Percentiles rank a stretch among this genome's conserved stretches.
These are phyloP conservation scores for Boeremia lycopersici DNA, from an alignment of 2,329 filamentous ascomycete genomes.

Conservation along the genomic window DNA sequence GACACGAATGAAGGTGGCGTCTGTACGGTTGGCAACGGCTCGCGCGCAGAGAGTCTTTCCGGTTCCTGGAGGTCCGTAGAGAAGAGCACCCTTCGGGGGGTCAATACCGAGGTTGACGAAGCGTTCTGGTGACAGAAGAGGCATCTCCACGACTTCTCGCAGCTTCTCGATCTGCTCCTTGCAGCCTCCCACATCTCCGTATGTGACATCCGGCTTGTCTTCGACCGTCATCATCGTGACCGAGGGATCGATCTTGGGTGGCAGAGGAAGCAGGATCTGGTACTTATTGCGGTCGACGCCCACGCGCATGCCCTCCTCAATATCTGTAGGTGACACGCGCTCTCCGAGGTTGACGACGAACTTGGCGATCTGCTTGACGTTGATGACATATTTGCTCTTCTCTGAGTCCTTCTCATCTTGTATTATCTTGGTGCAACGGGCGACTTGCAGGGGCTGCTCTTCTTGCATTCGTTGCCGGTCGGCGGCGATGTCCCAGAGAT, in stretches of 20 bases:
- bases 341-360: conserved; percentile 98
- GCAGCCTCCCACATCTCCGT: conserved; percentile 97
- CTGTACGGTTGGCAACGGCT: conserved; percentile 96
- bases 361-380: conserved; percentile 99
- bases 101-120: conserved; percentile 99
- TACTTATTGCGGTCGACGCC: conserved; percentile 99
- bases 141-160: conserved; percentile 98
- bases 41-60: conserved; percentile 97
- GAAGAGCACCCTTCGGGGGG: conserved; percentile 92
- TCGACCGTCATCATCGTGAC: conserved; percentile 99
- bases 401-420: conserved; percentile 93
- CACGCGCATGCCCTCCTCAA: conserved; percentile 98
- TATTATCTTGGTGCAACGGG: conserved; percentile 98
- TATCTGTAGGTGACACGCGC: conserved; percentile 96
- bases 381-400: conserved; percentile 99
- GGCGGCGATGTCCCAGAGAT: conserved; percentile 98
- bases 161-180: conserved; percentile 99
- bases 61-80: conserved; percentile 97
- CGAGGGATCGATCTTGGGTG: conserved; percentile 97
- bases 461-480: conserved; percentile 98
- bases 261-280: conserved; percentile 93
- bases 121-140: conserved; percentile 90
- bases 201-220: conserved; percentile 99
- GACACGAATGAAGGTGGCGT: conserved; percentile 97
- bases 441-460: conserved; percentile 96